Evolutionary conservation across 129 eudicot genomes (phyloP).

Genomic region (Lactuca saligna): DNA sequence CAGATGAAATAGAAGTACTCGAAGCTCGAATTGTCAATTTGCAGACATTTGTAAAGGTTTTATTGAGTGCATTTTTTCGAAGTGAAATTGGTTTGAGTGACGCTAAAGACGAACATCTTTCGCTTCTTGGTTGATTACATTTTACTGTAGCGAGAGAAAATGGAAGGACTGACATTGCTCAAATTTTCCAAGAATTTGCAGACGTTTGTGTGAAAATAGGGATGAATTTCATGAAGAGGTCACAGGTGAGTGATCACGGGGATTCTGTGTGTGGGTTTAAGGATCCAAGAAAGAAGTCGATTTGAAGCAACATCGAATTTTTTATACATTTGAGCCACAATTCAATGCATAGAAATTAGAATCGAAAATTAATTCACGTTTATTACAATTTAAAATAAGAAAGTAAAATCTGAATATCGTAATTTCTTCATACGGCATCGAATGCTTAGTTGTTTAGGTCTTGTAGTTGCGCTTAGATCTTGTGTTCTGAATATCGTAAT

Average conservation of each 20-base stretch:
- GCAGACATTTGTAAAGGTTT: neutral
- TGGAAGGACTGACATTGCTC: constrained; percentile 25
- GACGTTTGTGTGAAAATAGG: constrained; percentile 14
- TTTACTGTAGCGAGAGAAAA: constrained; percentile 15
- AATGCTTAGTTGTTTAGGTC: too few species aligned
- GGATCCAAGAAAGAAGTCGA: constrained; percentile 29
- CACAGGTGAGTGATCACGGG: constrained; percentile 21
- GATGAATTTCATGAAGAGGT: neutral
- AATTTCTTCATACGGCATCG: too few species aligned
- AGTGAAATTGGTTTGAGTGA: constrained; percentile 1
- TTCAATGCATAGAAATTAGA: neutral
- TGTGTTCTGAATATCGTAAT: too few species aligned
- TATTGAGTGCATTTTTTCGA: constrained; percentile 5
- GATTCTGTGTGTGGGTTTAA: constrained; percentile 18
- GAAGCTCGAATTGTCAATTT: constrained; percentile 24
- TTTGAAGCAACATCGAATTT: neutral
- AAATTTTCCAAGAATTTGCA: neutral
- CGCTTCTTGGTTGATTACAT: constrained; percentile 3
- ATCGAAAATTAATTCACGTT: neutral
- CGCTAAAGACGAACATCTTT: constrained; percentile 4
- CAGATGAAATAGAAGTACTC: constrained; percentile 13
- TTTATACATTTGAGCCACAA: too few species aligned
- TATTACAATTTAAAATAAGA: neutral
- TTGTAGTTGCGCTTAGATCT: too few species aligned
- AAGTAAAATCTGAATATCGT: too few species aligned